These are phyloP conservation scores for Penicillium malachiteum DNA, from an alignment of 495 filamentous ascomycete species.

Conservation along the genomic window DNA sequence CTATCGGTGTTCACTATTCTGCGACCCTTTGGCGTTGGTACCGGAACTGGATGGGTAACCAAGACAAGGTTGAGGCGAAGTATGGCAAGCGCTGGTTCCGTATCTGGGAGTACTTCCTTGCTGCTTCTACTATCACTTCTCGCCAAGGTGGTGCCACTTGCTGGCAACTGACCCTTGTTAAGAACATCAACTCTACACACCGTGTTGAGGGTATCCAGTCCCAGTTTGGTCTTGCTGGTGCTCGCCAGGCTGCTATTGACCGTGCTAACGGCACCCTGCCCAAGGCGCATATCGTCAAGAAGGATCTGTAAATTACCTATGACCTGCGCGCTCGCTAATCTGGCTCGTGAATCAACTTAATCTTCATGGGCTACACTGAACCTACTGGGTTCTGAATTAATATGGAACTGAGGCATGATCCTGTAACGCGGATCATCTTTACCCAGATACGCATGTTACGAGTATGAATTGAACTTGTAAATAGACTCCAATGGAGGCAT, in stretches of 20 bases:
- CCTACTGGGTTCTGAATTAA: too few species aligned
- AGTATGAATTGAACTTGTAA: too few species aligned
- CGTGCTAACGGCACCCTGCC: conserved; percentile 40
- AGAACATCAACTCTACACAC: conserved; percentile 97
- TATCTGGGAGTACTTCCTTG: conserved; percentile 99
- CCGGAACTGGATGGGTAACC: conserved; percentile 96
- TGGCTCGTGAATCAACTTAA: too few species aligned
- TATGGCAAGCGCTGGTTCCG: conserved; percentile 96
- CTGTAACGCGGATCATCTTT: too few species aligned
- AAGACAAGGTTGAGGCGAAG: conserved; percentile 91
- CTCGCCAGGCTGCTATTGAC: conserved; percentile 48
- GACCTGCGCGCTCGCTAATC: too few species aligned
- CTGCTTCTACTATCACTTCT: conserved; percentile 87
- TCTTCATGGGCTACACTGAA: too few species aligned
- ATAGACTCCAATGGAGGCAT: too few species aligned
- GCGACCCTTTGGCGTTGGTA: conserved; percentile 99
- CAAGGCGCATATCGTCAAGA: conserved; percentile 40
- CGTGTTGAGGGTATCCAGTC: conserved; percentile 79
- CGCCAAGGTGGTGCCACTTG: conserved; percentile 92
- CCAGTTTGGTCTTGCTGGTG: conserved; percentile 75
- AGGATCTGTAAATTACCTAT: conserved; percentile 32
- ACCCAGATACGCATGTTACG: too few species aligned
- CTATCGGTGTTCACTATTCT: conserved; percentile 94
- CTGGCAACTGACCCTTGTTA: conserved; percentile 93
- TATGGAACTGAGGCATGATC: too few species aligned